A percentile compares a stretch with the other conserved stretches of the same genome.
These are phyloP conservation scores for Exobasidium cylindrosporum DNA, from an alignment of 1,284 basidiomycete species.

Conservation along the genomic window DNA sequence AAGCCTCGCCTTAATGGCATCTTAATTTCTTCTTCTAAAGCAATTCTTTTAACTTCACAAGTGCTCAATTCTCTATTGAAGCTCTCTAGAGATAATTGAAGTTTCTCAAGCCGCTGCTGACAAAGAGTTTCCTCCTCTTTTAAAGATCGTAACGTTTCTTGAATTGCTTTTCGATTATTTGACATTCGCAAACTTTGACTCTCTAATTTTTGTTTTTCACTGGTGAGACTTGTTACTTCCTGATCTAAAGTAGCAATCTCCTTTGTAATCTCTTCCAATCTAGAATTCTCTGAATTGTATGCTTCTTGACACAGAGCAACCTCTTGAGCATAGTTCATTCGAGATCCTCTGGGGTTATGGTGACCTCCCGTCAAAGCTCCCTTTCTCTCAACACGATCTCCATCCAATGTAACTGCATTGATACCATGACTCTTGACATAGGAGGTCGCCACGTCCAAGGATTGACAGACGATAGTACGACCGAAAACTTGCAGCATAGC, in stretches of 20 bases:
- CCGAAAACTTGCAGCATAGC: conserved; percentile 93
- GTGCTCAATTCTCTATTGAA: conserved; percentile 69
- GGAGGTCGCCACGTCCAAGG: conserved; percentile 84
- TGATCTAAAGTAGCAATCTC: conserved; percentile 75
- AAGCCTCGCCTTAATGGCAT: conserved; percentile 74
- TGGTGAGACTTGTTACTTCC: conserved; percentile 74
- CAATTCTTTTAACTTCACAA: conserved; percentile 63
- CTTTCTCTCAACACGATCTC: conserved; percentile 95
- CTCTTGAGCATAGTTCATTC: conserved; percentile 79
- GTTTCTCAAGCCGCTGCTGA: conserved; percentile 64
- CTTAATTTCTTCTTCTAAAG: conserved; percentile 70
- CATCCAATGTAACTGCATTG: conserved; percentile 95
- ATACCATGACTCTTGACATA: conserved; percentile 92
- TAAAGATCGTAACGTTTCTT: conserved; percentile 66
- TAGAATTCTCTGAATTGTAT: conserved; percentile 67
- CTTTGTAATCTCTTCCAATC: conserved; percentile 71
- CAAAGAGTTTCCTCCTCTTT: conserved; percentile 71
- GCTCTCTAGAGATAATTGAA: conserved; percentile 71
- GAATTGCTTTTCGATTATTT: conserved; percentile 67
- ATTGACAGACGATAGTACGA: conserved; percentile 90
- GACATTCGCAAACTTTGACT: conserved; percentile 71
- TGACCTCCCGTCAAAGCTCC: conserved; percentile 94
- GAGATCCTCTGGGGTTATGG: conserved; percentile 83
- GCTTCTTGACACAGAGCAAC: conserved; percentile 75
- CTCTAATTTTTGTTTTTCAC: conserved; percentile 70